Percentiles rank a stretch among this genome's conserved stretches.
phyloP scores from a whole-genome alignment of 257 asterid genomes.

The Salvia miltiorrhiza region DNA sequence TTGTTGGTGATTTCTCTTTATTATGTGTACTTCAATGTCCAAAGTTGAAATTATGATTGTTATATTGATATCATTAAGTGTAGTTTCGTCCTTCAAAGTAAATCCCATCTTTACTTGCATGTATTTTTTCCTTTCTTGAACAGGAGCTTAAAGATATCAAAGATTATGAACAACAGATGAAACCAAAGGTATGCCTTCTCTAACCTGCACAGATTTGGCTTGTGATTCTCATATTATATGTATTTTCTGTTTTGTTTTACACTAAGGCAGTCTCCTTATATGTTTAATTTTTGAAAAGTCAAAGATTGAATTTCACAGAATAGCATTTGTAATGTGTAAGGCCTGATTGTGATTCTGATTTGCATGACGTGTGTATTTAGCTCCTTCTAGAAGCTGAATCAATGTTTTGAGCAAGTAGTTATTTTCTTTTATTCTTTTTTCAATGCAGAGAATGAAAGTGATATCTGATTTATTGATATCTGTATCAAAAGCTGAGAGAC shows the following conservation, averaged over 20 bases:
- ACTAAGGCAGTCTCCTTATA: neutral
- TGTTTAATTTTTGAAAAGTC: neutral
- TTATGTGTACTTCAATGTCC: slow-evolving; percentile 18
- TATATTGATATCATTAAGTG: neutral
- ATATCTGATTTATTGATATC: slow-evolving; percentile 88
- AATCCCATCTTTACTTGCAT: slow-evolving; percentile 4
- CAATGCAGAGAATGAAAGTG: slow-evolving; percentile 75
- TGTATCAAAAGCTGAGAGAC: slow-evolving; percentile 95
- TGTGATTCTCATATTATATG: neutral
- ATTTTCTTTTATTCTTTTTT: slow-evolving; percentile 18
- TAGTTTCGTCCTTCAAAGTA: slow-evolving; percentile 12
- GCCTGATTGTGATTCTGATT: neutral
- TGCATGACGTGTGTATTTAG: slow-evolving; percentile 5
- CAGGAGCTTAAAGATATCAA: slow-evolving; percentile 89
- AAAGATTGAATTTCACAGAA: neutral
- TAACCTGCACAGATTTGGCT: slow-evolving; percentile 13
- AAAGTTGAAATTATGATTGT: slow-evolving; percentile 11
- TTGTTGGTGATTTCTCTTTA: slow-evolving; percentile 19
- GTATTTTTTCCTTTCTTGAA: slow-evolving; percentile 20
- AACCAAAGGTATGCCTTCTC: slow-evolving; percentile 64
- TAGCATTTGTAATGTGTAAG: neutral
- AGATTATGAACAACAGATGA: slow-evolving; percentile 79
- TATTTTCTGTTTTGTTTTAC: neutral
- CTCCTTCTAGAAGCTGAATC: slow-evolving; percentile 21
- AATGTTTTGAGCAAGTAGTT: slow-evolving; percentile 16